Percentiles rank a stretch among this genome's conserved stretches.
phyloP scores from a whole-genome alignment of 208 protist species.

The Herpetomonas tarakana region DNA sequence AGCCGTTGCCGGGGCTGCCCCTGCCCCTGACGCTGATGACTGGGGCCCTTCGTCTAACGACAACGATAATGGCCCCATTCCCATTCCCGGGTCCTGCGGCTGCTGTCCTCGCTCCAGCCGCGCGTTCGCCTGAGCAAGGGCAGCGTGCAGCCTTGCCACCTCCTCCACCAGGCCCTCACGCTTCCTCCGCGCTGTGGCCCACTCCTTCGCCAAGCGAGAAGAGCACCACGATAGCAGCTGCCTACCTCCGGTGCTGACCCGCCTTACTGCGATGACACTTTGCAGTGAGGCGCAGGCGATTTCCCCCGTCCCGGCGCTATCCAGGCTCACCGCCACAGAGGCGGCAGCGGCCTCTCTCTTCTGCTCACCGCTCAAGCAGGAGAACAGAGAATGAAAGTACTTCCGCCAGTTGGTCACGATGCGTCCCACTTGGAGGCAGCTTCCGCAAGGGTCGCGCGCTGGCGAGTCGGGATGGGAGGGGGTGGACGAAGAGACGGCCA shows the following conservation, averaged over 20 bases:
- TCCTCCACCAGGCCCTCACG: not conserved
- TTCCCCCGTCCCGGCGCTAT: not conserved
- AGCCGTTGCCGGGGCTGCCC: not conserved
- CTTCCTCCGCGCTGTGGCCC: not conserved
- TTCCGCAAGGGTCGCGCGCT: not conserved
- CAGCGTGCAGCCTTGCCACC: not conserved
- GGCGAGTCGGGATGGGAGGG: not conserved
- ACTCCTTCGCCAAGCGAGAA: not conserved
- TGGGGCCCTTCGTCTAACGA: no score
- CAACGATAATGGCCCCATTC: no score
- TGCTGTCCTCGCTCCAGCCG: slow-evolving; percentile 6
- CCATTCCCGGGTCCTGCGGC: not conserved
- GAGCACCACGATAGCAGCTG: not conserved
- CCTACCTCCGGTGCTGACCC: no score
- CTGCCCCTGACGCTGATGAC: no score
- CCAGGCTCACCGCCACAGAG: no score
- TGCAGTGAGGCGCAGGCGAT: not conserved
- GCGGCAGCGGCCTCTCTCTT: no score
- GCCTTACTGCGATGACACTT: no score
- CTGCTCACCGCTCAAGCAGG: no score
- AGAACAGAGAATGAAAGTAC: not conserved
- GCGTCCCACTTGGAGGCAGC: not conserved
- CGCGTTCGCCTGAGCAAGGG: not conserved
- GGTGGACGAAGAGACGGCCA: not conserved
- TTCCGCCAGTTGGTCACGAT: slow-evolving; percentile 1